Evolutionary conservation across 345 rosid species (phyloP), one percentile per base, ranked within the genome.

Genomic region (Boechera divaricarpa): DNA sequence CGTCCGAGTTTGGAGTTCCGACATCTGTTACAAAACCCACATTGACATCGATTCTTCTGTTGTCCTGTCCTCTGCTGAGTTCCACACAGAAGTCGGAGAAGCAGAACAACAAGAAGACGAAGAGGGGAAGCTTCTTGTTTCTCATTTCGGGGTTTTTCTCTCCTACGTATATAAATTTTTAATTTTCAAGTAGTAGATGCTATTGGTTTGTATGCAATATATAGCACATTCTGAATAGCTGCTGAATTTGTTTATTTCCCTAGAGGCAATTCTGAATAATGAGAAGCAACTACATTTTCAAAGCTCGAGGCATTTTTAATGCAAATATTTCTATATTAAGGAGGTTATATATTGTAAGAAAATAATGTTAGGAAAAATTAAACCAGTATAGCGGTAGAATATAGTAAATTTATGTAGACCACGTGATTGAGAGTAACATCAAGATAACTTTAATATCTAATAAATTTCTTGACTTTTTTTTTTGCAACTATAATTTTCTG

Each of bases 21-120:
- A 74, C 9, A 55, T 88, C 90, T 3, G 91, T 77, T 77, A 82
- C 75, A 59, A 88, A 82, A 3, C 93, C 95, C 0, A 88, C 85
- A 4, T 76, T 78, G 36, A 87, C 87, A 11, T 75, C 73, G 1
- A 62, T 67, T 74, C 52, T 65, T 70, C 56, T 5, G 81, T 63
- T 16, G 62, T 60, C 60, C 69, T 68, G 79, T 52, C 69, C 79
- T 67, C 35, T 49, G 74, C 76, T 65, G 0, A 66, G 21, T 55
- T 62, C 44, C 31, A 70, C 16, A 0, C n/a, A 33, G 10, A 54
- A 72, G 58, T 4, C n/a, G 4, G n/a, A 54, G 35, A 52, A 28
- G 48, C 3, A 11, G 41, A 36, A 52, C 13, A 54, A 13, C 2
- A 41, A 4, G 39, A 18, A 18, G 21, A 18, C 21, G 21, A 18